Evolutionary conservation across 2,329 filamentous ascomycete species (phyloP).

Genomic region (Fusarium pseudocircinatum): DNA sequence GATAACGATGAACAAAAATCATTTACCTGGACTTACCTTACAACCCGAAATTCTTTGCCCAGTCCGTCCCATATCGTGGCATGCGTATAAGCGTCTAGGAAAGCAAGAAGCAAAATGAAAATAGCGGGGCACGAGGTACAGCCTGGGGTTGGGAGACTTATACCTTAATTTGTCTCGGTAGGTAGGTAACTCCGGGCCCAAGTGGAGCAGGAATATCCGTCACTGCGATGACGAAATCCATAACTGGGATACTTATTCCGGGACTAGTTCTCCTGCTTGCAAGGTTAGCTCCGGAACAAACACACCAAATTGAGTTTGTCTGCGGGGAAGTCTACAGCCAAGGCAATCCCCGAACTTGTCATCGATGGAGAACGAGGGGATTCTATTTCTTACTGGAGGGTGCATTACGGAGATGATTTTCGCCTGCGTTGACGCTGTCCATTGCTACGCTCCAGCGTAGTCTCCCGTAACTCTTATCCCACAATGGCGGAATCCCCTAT

Average conservation of each 20-base stretch:
- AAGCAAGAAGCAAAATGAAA: neutral
- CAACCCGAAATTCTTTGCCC: neutral
- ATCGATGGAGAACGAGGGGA: too few relatives aligned
- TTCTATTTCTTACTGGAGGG: too few relatives aligned
- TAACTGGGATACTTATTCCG: neutral
- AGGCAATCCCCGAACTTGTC: too few relatives aligned
- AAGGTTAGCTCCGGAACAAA: neutral
- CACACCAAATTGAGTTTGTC: neutral
- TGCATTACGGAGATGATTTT: too few relatives aligned
- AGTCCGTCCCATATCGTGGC: neutral
- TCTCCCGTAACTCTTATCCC: neutral
- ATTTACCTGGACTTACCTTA: neutral
- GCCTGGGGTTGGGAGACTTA: neutral
- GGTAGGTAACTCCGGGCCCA: neutral
- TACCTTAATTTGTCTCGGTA: neutral
- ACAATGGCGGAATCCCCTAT: neutral
- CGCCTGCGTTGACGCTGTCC: too few relatives aligned
- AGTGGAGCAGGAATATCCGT: neutral
- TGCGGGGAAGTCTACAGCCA: too few relatives aligned
- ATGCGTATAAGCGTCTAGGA: neutral
- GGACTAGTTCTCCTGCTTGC: neutral
- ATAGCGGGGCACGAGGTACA: neutral
- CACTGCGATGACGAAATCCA: fast-evolving
- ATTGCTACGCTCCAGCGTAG: too few relatives aligned
- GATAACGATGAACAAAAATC: neutral